Percentiles rank a stretch among this genome's conserved stretches.
phyloP scores from a whole-genome alignment of 768 basidiomycete species.

The Mrakia gelida region DNA sequence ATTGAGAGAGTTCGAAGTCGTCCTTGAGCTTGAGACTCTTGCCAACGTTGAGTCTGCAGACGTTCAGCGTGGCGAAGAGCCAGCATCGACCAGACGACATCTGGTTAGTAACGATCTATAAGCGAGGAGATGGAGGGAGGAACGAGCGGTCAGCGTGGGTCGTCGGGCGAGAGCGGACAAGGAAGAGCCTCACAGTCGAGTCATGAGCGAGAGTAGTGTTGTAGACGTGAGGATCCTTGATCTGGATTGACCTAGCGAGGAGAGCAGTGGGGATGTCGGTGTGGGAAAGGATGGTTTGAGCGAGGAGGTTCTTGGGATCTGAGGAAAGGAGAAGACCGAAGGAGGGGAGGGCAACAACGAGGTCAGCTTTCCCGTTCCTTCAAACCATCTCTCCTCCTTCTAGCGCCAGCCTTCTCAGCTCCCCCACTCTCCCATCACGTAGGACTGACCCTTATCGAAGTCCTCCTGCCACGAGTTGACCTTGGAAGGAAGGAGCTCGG shows the following conservation, averaged over 20 bases:
- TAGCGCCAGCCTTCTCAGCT: neutral
- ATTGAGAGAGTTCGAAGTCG: slow-evolving; percentile 89
- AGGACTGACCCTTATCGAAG: slow-evolving; percentile 8
- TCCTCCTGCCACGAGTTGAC: slow-evolving; percentile 10
- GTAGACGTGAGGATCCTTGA: slow-evolving; percentile 38
- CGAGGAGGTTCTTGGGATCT: slow-evolving; percentile 11
- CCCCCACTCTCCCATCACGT: no score
- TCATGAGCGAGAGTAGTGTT: slow-evolving; percentile 35
- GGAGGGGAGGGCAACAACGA: neutral
- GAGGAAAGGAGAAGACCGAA: neutral
- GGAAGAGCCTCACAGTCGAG: slow-evolving; percentile 10
- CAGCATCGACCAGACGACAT: slow-evolving; percentile 69
- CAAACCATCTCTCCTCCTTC: neutral
- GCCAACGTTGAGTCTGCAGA: slow-evolving; percentile 76
- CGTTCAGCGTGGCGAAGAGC: slow-evolving; percentile 38
- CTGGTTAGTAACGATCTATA: slow-evolving; percentile 39
- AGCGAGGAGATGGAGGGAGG: neutral
- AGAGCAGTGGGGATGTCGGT: slow-evolving; percentile 62
- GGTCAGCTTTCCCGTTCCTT: neutral
- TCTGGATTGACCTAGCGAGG: slow-evolving; percentile 57
- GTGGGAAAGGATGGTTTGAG: slow-evolving; percentile 47
- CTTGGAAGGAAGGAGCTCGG: slow-evolving; percentile 15
- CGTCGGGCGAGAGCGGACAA: no score
- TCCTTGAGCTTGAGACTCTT: slow-evolving; percentile 69
- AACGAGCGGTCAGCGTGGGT: neutral